phyloP scores from a whole-genome alignment of 2,329 filamentous ascomycete genomes.

The Aspergillus sp. region DNA sequence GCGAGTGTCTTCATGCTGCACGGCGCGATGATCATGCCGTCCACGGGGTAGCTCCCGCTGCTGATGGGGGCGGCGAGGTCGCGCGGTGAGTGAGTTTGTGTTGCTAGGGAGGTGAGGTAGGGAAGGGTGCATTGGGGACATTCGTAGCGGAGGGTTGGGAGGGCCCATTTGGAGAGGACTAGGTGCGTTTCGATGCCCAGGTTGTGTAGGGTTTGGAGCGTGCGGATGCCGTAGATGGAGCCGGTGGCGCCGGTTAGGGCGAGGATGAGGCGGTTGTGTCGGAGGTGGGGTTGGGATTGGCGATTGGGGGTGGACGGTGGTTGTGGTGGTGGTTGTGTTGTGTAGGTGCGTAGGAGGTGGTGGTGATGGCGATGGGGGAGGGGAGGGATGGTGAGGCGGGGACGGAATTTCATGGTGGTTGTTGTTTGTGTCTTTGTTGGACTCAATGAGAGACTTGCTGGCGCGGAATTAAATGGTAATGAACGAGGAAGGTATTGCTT shows the following conservation, averaged over 20 bases:
- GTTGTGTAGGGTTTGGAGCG: conserved; percentile 27
- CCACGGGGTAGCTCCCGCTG: conserved; percentile 23
- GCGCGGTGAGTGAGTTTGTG: conserved; percentile 19
- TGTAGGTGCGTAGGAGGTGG: background rate
- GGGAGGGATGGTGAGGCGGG: background rate
- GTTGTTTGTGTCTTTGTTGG: background rate
- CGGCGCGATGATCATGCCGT: conserved; percentile 48
- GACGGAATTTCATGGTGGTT: background rate
- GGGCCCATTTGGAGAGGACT: conserved; percentile 34
- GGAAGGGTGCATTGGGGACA: conserved; percentile 9
- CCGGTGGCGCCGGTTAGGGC: conserved; percentile 39
- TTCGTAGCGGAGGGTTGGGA: conserved; percentile 27
- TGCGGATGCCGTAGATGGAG: conserved; percentile 26
- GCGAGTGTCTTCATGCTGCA: conserved; percentile 52
- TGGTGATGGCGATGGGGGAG: no score
- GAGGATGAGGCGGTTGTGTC: conserved; percentile 18
- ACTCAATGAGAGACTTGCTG: no score
- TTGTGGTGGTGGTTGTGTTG: background rate
- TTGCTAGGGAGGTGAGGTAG: conserved; percentile 15
- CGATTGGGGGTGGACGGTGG: background rate
- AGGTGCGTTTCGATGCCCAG: conserved; percentile 30
- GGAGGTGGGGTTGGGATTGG: background rate
- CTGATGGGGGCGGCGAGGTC: conserved; percentile 31
- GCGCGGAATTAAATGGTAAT: no score
- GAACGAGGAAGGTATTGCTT: no score